Evolutionary conservation across 768 basidiomycete genomes (phyloP), one percentile per base, ranked within the genome.

Genomic region (Tricholoma matsutake): DNA sequence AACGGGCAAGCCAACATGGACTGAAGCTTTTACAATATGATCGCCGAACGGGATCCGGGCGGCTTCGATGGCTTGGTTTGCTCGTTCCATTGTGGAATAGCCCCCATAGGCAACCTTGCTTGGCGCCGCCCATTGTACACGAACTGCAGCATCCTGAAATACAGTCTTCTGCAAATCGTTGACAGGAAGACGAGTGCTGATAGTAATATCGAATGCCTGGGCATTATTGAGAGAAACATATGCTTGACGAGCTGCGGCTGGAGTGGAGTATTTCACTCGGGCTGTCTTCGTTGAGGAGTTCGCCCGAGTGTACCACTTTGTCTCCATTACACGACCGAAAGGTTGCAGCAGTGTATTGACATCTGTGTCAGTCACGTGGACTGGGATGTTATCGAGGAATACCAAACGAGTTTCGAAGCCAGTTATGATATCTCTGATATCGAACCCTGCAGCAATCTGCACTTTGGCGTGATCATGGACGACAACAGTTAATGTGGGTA

Each of bases 391-490:
- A 4, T 76, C 75, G 1, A 93, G 63, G 37, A 79, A 74, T 8
- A 92, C 67, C 76, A 83, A 85, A 6, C 80, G 81, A 0, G 86
- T 86, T 65, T 94, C 91, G 43, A 91, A 87, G 1, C 86, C 86
- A 1, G 90, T 91, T 6, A 71, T 71, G 6, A 92, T 68, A 0
- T 83, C 78, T 25, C 75, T 69, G 2, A 92, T 78, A 1, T 78
- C 76, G 51, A 89, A 89, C 0, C 92, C 91, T 0, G 83, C 70
- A 32, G 81, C 81, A 51, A 91, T 75, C 20, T 76, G 81, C 18
- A 87, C 81, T 55, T 76, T 79, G 20, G 82, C 85, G 57, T 87
- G 81, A 37, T 85, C 81, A 43, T 85, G 77, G 6, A 89, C 68
- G 0, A 71, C 76, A 11, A 80, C 53, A 11, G 59, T 61, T 64